Base-by-base conservation (phyloP, 805 yeast species). In the Babjeviella inositovora region DNA sequence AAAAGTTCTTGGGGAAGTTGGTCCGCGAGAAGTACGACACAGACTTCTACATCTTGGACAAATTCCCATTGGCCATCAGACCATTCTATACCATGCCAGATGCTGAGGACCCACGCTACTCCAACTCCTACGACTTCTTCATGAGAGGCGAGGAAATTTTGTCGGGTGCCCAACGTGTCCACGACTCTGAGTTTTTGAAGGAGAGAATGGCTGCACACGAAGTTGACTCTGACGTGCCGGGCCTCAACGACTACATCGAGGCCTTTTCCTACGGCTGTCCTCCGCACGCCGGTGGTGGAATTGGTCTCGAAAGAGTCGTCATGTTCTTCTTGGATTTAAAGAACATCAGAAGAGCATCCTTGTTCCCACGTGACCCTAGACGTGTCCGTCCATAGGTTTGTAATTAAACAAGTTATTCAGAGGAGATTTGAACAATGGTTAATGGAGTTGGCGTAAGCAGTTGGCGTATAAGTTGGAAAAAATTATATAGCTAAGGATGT, bases 21-120 rank as follows among this genome's bases (percentile, higher is more conserved):
- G 90, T 90, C 19, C 73, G 85, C 47, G 96, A 84, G 30, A 75
- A 85, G 56, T 87, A 85, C 55, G 81, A 85, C 56, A 90, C 98
- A 26, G 99, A 90, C 57, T 90, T 90, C 66, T 90, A 85, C 61
- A 80, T 90, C 43, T 70, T 90, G 53, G 99, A 90, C 65, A 90
- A 90, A 54, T 90, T 90, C 80, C 99, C 99, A 41, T 63, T 84
- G 45, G 90, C 81, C 15, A 69, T 85, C 26, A 75, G 99, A 63
- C 99, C 99, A 28, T 90, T 90, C 69, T 90, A 90, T 68, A 90
- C 99, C 23, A 90, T 90, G 98, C 97, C 98, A 32, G 95, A 84
- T 49, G 65, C 97, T 11, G 75, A 70, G 42, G 85, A 90, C 56
- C 70, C 93, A 33, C 65, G 75, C 38, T 85, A 85, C 59, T 85